Evolutionary conservation across 1,284 basidiomycete species (phyloP), one percentile per base, ranked within the genome.

Genomic region (Cystobasidiaceae sp.): DNA sequence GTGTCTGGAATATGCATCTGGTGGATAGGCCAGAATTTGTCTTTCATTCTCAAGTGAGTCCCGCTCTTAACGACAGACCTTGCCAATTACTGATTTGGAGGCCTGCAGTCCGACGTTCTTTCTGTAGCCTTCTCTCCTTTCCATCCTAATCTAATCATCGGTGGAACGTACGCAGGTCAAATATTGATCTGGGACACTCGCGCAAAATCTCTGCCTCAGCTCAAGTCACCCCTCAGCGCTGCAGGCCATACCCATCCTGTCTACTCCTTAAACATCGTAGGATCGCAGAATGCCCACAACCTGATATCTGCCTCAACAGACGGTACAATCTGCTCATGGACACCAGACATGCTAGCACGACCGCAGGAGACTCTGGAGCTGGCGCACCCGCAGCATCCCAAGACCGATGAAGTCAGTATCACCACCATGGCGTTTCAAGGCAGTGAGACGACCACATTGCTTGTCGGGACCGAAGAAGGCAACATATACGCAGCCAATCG

Each of bases 131-230:
- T 98, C 76, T 97, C 93, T 0, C 93, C 96, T 0, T 98, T 97
- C 78, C 93, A 98, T 76, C 90, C 96, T 0, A 97, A 96, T 71
- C 84, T 98, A 7, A 84, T 98, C 44, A 94, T 97, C 71, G 96
- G 96, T 56, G 96, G 96, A 11, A 97, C 93, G 11, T 97, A 98
- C 76, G 94, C 92, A 28, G 96, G 96, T 7, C 96, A 99, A 79
- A 94, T 99, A 62, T 79, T 98, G 39, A 82, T 98, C 1, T 99
- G 96, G 96, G 94, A 99, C 76, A 97, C 93, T n/a, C 85, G 94
- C 48, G 90, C 93, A 0, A 93, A 94, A 72, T 69, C 71, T 21
- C 90, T 94, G 74, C 94, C 96, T 0, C 91, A 97, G 0, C 82
- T 97, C 67, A 98, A 97, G 79, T 96, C 94, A 4, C 96, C 96